Conservation (phyloP, 805 yeast genomes). For the Candida maesae region DNA sequence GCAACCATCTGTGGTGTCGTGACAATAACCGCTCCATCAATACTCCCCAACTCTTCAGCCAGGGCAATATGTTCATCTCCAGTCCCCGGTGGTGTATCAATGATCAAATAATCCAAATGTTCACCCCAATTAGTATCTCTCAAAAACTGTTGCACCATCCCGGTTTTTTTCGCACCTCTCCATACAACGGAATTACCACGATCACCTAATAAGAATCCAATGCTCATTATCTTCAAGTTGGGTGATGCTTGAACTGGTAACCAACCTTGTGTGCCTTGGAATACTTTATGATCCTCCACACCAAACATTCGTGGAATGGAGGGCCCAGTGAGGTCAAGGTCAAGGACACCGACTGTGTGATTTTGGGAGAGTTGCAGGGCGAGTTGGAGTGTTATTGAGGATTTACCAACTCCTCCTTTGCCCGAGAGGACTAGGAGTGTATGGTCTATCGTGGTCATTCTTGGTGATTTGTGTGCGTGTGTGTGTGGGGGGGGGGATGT, state of each 20-base stretch:
- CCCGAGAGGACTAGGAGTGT: conserved; percentile 84
- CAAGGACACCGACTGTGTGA: conserved; percentile 89
- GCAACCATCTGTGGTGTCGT: conserved; percentile 96
- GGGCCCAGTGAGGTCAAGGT: conserved; percentile 95
- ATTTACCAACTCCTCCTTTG: conserved; percentile 96
- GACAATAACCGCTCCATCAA: conserved; percentile 92
- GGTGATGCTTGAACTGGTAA: conserved; percentile 63
- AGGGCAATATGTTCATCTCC: conserved; percentile 97
- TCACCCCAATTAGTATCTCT: conserved; percentile 90
- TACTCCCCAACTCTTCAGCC: conserved; percentile 79
- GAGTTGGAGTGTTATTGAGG: conserved; percentile 91
- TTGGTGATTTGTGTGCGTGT: neutral
- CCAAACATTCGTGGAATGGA: conserved; percentile 97
- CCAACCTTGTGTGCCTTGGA: conserved; percentile 85
- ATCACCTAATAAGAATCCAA: conserved; percentile 82
- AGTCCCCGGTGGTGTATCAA: conserved; percentile 99
- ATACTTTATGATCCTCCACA: conserved; percentile 72
- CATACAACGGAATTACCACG: conserved; percentile 92
- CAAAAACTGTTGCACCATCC: conserved; percentile 93
- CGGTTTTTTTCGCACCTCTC: conserved; percentile 98
- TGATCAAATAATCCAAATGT: conserved; percentile 61
- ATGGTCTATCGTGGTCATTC: conserved; percentile 48
- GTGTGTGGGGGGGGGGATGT: neutral
- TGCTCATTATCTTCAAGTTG: conserved; percentile 39
- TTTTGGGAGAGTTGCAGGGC: conserved; percentile 77